These are phyloP conservation scores for Lactarius deliciosus DNA, from an alignment of 768 basidiomycete species.

Conservation along the genomic window DNA sequence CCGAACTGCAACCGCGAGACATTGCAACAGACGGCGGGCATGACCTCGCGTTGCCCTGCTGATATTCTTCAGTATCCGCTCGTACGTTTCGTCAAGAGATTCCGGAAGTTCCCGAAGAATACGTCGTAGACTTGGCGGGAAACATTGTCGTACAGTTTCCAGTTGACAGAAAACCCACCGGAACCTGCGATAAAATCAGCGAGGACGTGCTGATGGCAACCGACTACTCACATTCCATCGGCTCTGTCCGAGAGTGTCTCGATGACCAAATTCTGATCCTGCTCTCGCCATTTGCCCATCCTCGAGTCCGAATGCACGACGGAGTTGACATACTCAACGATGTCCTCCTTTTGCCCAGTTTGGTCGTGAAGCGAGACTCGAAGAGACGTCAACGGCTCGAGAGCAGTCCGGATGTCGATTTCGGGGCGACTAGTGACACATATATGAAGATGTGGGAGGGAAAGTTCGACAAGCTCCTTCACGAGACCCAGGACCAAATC, in stretches of 20 bases:
- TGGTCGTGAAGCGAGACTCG: not conserved
- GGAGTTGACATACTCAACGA: not conserved
- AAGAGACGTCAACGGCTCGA: not conserved
- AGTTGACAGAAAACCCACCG: not conserved
- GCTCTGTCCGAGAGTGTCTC: not conserved
- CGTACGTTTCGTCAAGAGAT: slow-evolving; percentile 8
- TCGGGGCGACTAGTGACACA: not conserved
- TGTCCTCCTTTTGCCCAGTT: not conserved
- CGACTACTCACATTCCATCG: not conserved
- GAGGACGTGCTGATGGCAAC: not conserved
- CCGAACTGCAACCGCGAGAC: not conserved
- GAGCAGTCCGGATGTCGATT: not conserved
- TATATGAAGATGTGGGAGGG: not conserved
- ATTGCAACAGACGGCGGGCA: not conserved
- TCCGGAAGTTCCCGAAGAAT: not conserved
- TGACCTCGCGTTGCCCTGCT: not conserved
- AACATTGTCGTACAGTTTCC: not conserved
- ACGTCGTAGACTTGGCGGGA: not conserved
- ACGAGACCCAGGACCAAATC: not conserved
- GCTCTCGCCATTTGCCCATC: not conserved
- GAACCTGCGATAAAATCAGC: not conserved
- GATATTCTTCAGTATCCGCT: not conserved
- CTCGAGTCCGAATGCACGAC: not conserved
- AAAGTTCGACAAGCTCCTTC: not conserved
- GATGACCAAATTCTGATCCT: not conserved